These are phyloP conservation scores for Skeletonema menzelii DNA, from an alignment of 108 stramenopile species.

Conservation along the genomic window DNA sequence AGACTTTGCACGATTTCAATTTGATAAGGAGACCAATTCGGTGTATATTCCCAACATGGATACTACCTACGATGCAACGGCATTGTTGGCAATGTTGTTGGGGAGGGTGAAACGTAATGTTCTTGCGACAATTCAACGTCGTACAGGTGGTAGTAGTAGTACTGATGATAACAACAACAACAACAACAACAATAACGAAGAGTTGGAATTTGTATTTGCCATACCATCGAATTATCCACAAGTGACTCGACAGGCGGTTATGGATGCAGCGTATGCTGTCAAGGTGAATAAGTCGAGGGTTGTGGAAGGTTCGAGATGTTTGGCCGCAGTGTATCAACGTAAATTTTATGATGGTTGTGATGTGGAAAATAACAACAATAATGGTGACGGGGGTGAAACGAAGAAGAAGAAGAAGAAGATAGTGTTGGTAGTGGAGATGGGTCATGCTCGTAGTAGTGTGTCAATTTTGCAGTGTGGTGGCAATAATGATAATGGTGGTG, in stretches of 20 bases:
- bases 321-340: conserved; percentile 28
- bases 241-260: conserved; percentile 12
- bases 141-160: not conserved
- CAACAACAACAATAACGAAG: not conserved
- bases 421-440: conserved; percentile 54
- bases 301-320: conserved; percentile 17
- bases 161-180: no score
- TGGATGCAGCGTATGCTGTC: conserved; percentile 56
- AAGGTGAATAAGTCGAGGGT: conserved; percentile 17
- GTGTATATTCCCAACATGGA: conserved; percentile 12
- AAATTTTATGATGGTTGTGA: conserved; percentile 29
- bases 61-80: conserved; percentile 17
- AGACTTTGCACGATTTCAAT: conserved; percentile 29
- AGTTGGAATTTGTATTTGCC: conserved; percentile 35
- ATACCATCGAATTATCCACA: conserved; percentile 24
- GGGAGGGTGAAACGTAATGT: conserved; percentile 38
- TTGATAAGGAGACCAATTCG: not conserved
- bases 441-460: conserved; percentile 47
- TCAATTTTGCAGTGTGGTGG: conserved; percentile 26
- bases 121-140: conserved; percentile 17
- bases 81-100: conserved; percentile 50
- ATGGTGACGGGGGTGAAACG: not conserved
- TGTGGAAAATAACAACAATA: no score
- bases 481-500: no score
- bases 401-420: not conserved